phyloP scores from a whole-genome alignment of 2,329 filamentous ascomycete genomes.

The Ceratocystiopsis brevicomis region DNA sequence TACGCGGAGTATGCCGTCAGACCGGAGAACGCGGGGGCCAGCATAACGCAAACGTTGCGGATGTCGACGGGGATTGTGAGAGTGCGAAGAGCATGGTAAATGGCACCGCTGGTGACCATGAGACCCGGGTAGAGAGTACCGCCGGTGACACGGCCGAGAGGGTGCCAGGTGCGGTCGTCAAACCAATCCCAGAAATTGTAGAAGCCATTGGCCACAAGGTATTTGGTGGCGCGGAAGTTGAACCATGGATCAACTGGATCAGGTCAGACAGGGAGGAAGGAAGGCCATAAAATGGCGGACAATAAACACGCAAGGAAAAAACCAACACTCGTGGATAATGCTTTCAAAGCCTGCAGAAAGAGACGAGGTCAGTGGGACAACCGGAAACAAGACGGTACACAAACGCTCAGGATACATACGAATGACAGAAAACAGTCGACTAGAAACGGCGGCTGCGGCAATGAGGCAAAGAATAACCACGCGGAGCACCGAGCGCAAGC shows the following conservation, averaged over 20 bases:
- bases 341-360: conserved; percentile 63
- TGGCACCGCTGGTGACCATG: conserved; percentile 96
- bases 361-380: neutral
- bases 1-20: conserved; percentile 86
- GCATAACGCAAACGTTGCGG: conserved; percentile 92
- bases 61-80: conserved; percentile 91
- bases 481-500: conserved; percentile 66
- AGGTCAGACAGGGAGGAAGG: neutral
- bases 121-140: conserved; percentile 96
- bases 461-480: conserved; percentile 83
- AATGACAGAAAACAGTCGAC: conserved; percentile 94
- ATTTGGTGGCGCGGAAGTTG: conserved; percentile 97
- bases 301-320: conserved; percentile 3
- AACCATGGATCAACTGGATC: conserved; percentile 91
- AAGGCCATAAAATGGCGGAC: neutral
- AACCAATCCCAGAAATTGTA: conserved; percentile 99
- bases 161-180: conserved; percentile 98
- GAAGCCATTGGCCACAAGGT: conserved; percentile 90
- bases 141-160: conserved; percentile 90
- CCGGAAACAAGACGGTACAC: conserved; percentile 4
- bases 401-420: conserved; percentile 37
- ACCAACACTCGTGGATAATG: conserved; percentile 98
- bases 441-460: conserved; percentile 76
- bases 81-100: conserved; percentile 83
- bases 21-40: conserved; percentile 86